Conservation (phyloP, 495 filamentous ascomycete genomes). For the Aspergillus sclerotiicarbonarius region DNA sequence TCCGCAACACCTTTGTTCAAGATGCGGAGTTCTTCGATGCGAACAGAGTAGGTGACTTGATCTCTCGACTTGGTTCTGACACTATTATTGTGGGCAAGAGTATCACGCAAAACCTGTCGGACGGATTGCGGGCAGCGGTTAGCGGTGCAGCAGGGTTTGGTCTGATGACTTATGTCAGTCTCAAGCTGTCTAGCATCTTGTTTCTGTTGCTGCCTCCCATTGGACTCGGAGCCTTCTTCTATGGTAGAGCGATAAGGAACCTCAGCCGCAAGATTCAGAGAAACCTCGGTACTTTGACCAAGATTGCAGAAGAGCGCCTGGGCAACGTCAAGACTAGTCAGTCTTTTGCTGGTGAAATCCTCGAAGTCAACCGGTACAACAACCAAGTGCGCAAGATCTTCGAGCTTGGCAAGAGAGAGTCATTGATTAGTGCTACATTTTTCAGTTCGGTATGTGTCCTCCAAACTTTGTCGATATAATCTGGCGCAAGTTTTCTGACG, state of each 20-base stretch:
- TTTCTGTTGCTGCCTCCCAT: constrained; percentile 86
- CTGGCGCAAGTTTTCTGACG: constrained; percentile 16
- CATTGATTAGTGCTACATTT: constrained; percentile 85
- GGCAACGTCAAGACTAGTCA: constrained; percentile 96
- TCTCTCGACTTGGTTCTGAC: constrained; percentile 91
- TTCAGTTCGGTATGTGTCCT: constrained; percentile 63
- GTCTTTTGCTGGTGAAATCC: constrained; percentile 87
- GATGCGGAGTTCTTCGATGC: constrained; percentile 99
- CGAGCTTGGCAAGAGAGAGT: constrained; percentile 77
- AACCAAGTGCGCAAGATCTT: constrained; percentile 90
- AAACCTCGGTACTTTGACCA: constrained; percentile 85
- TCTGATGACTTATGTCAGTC: constrained; percentile 88
- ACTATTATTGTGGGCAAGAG: constrained; percentile 97
- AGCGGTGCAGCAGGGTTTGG: constrained; percentile 84
- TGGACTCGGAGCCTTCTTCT: constrained; percentile 87
- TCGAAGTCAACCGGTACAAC: constrained; percentile 89
- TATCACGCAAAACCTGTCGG: constrained; percentile 95
- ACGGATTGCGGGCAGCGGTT: constrained; percentile 83
- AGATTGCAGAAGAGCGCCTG: constrained; percentile 93
- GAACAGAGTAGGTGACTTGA: constrained; percentile 92
- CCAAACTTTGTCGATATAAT: background rate
- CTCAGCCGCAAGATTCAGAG: constrained; percentile 88
- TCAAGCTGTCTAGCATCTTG: constrained; percentile 85
- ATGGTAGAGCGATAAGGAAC: constrained; percentile 81
- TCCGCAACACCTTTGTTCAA: constrained; percentile 84